Percentiles rank a stretch among this genome's conserved stretches.
phyloP scores from a whole-genome alignment of 192 early-diverging fungal genomes.

The Coemansia sp. region DNA sequence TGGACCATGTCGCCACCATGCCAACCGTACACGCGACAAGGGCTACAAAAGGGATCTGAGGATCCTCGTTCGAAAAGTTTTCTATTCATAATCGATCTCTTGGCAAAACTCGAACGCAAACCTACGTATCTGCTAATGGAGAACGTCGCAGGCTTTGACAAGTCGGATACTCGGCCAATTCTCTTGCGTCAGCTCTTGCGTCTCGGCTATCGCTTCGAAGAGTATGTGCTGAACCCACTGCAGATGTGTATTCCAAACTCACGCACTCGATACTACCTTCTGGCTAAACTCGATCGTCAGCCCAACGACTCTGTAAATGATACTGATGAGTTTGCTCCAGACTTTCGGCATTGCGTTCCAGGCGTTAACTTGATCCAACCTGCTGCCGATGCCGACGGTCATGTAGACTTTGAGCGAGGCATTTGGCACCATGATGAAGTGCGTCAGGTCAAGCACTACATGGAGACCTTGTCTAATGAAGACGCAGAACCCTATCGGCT shows the following conservation, averaged over 20 bases:
- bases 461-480: constrained; percentile 32
- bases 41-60: constrained; percentile 70
- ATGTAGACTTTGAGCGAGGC: constrained; percentile 51
- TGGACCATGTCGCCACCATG: constrained; percentile 86
- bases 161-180: constrained; percentile 63
- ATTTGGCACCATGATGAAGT: constrained; percentile 54
- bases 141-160: constrained; percentile 84
- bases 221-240: constrained; percentile 75
- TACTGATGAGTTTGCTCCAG: constrained; percentile 34
- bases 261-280: constrained; percentile 75
- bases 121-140: constrained; percentile 76
- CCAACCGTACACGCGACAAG: constrained; percentile 80
- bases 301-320: constrained; percentile 24
- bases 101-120: constrained; percentile 58
- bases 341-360: constrained; percentile 35
- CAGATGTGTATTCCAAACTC: constrained; percentile 82
- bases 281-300: constrained; percentile 44
- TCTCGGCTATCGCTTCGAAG: constrained; percentile 68
- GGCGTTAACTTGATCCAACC: constrained; percentile 46
- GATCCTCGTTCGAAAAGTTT: constrained; percentile 77
- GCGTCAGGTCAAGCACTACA: constrained; percentile 48
- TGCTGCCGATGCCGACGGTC: constrained; percentile 31
- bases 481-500: constrained; percentile 20
- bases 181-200: constrained; percentile 61
- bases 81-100: constrained; percentile 69